Evolutionary conservation across 2,329 filamentous ascomycete genomes (phyloP).

Genomic region (Aspergillus amoenus): DNA sequence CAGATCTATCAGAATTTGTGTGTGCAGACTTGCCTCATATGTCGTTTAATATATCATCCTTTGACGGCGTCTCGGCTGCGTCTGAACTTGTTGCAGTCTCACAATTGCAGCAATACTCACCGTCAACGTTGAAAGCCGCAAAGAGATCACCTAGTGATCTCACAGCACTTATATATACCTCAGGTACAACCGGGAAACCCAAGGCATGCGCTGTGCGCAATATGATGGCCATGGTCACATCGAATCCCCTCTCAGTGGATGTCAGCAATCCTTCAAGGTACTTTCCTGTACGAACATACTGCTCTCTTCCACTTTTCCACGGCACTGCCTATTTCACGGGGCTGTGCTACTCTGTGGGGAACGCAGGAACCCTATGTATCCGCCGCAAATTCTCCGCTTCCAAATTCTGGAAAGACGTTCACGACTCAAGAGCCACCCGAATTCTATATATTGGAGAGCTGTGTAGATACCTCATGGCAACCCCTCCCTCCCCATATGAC

Average conservation of each 20-base stretch:
- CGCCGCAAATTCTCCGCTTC: conserved; percentile 48
- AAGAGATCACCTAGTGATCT: conserved; percentile 38
- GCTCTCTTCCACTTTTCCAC: conserved; percentile 50
- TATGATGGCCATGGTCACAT: conserved; percentile 37
- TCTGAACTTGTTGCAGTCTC: conserved; percentile 26
- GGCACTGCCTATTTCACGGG: conserved; percentile 50
- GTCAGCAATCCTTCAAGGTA: conserved; percentile 41
- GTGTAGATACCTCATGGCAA: conserved; percentile 49
- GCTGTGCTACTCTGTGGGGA: conserved; percentile 42
- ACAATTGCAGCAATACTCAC: conserved; percentile 28
- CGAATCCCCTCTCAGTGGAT: conserved; percentile 39
- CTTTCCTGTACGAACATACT: conserved; percentile 48
- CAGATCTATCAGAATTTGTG: conserved; percentile 42
- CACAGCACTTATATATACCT: conserved; percentile 47
- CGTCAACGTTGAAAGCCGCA: conserved; percentile 24
- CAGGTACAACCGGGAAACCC: conserved; percentile 50
- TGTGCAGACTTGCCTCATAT: conserved; percentile 36
- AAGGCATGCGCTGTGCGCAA: conserved; percentile 47
- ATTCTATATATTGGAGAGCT: conserved; percentile 52
- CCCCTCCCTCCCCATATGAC: conserved; percentile 47
- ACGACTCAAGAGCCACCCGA: conserved; percentile 43
- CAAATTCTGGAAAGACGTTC: conserved; percentile 47
- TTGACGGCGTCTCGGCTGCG: conserved; percentile 26
- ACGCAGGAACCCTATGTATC: conserved; percentile 43
- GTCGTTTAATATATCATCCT: conserved; percentile 40